phyloP scores from a whole-genome alignment of 768 basidiomycete species.

The Hortiboletus campestris region DNA sequence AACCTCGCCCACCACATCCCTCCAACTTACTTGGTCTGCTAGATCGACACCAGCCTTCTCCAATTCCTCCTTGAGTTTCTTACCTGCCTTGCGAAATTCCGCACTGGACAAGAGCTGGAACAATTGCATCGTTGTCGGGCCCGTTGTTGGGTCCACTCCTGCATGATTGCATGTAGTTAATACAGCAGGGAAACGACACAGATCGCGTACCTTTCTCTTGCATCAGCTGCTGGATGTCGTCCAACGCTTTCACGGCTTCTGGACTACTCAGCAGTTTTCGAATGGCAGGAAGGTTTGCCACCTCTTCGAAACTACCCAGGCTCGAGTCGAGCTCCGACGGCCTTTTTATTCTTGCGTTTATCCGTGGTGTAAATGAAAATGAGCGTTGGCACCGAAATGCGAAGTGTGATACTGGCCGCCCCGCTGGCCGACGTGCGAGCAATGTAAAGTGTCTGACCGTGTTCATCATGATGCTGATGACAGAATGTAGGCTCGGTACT shows the following conservation, averaged over 20 bases:
- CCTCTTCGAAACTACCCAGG: conserved; percentile 40
- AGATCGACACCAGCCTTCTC: conserved; percentile 62
- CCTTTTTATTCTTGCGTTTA: conserved; percentile 28
- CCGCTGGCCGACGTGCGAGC: conserved; percentile 13
- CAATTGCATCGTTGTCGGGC: conserved; percentile 52
- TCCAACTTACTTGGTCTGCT: conserved; percentile 45
- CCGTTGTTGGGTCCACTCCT: conserved; percentile 50
- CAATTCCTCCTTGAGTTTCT: conserved; percentile 47
- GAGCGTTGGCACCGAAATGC: conserved; percentile 20
- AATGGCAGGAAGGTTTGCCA: conserved; percentile 41
- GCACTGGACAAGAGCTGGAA: conserved; percentile 51
- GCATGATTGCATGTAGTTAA: neutral
- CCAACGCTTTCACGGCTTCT: conserved; percentile 48
- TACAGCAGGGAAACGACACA: neutral
- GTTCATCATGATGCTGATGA: conserved; percentile 27
- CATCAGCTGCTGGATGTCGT: conserved; percentile 43
- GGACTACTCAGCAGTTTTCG: conserved; percentile 50
- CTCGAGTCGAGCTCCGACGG: conserved; percentile 35
- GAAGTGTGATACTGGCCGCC: conserved; percentile 9
- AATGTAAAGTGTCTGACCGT: conserved; percentile 12
- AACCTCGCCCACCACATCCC: neutral
- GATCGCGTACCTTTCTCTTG: conserved; percentile 44
- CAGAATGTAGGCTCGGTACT: neutral
- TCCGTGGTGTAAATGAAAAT: conserved; percentile 30
- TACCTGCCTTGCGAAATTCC: conserved; percentile 50